Evolutionary conservation across 202 grass and related monocot genomes (phyloP).

Genomic region (Panicum hallii): DNA sequence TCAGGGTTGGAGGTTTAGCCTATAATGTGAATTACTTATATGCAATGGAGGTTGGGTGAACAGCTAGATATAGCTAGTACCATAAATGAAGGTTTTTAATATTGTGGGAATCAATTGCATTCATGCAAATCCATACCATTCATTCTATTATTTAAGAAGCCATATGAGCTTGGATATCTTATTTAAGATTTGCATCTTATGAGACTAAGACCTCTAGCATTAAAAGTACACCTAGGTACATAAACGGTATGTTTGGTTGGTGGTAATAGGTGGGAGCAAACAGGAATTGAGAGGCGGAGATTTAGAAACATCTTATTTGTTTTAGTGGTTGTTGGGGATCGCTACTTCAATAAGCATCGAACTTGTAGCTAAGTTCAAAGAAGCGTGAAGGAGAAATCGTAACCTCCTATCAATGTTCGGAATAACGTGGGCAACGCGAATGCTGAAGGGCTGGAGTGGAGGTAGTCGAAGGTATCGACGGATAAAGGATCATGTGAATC

Average conservation of each 20-base stretch:
- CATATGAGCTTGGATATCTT: background rate
- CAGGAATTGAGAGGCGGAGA: too few relatives aligned
- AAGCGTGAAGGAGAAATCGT: too few relatives aligned
- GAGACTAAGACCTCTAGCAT: fast-evolving
- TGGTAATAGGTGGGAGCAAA: background rate
- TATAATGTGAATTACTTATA: background rate
- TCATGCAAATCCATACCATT: background rate
- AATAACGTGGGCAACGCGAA: too few relatives aligned
- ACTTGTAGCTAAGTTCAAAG: too few relatives aligned
- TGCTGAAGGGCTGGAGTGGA: too few relatives aligned
- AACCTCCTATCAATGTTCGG: too few relatives aligned
- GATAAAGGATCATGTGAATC: too few relatives aligned
- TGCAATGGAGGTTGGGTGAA: background rate
- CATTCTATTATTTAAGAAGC: background rate
- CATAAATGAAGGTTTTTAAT: background rate
- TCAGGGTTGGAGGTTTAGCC: background rate
- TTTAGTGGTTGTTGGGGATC: too few relatives aligned
- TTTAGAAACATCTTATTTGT: too few relatives aligned
- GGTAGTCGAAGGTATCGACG: too few relatives aligned
- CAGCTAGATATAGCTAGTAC: background rate
- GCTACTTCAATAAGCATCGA: too few relatives aligned
- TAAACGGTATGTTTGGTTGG: background rate
- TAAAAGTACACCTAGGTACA: background rate
- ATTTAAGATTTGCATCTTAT: background rate
- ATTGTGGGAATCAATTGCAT: background rate